Evolutionary conservation across 805 yeast species (phyloP), one percentile per base, ranked within the genome.

Genomic region (Candida nitratophila): DNA sequence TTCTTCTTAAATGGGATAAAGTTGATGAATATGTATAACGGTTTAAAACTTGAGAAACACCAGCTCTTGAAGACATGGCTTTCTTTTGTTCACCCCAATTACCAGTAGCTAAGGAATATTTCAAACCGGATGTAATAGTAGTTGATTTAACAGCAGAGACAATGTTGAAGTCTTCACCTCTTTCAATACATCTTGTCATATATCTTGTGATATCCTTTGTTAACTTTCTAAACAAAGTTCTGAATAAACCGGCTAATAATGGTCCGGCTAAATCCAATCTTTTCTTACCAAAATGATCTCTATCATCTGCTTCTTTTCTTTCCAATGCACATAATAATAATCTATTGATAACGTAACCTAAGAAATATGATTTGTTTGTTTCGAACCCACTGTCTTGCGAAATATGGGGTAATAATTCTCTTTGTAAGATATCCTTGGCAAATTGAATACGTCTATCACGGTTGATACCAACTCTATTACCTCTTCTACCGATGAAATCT

Each of bases 51-150:
- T 93, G 99, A 24, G 98, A 91, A 39, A 95, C 99, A 78, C 99
- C 99, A 6, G 99, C 99, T 66, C 96, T 83, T 17, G 97, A 83
- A 49, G 93, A 82, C 99, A 93, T 93, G 14, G 98, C 97, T 66
- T 93, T 93, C 82, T 90, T 91, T 66, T 93, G 99, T 68, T 93
- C 99, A 72, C 99, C 99, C 99, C 99, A 93, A 71, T 93, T 93
- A 75, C 99, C 99, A 15, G 99, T 93, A 44, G 99, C 99, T 60
- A 93, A 75, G 34, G 99, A 93, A 68, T 93, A 93, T 63, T 95
- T 86, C 67, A 93, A 77, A 63, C 99, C 99, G 49, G 95, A 91
- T 33, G 99, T 93, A 56, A 93, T 88, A 3, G 98, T 93, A 54
- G 90, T 90, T 16, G 97, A 88, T 70, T 93, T 91, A 53, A 93